Conservation (phyloP, 129 eudicot genomes). For the Flaveria linearis region DNA sequence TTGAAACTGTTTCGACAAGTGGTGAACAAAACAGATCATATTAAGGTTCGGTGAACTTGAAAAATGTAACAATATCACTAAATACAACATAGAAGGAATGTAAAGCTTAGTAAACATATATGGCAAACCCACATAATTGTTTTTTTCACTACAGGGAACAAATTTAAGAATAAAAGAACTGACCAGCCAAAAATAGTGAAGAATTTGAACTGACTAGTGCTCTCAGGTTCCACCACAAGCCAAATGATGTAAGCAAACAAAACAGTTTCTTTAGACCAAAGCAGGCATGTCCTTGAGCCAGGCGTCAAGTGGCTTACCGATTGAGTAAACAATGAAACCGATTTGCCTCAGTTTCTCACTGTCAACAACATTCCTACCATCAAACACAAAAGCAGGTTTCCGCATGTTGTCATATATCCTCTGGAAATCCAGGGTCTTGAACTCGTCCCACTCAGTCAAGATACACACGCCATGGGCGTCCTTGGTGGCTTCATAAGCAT, state of each 20-base stretch:
- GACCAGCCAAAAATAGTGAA: constrained; percentile 14
- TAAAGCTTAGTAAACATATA: constrained; percentile 39
- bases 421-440: constrained; percentile 73
- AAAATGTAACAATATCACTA: constrained; percentile 1
- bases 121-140: constrained; percentile 25
- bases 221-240: constrained; percentile 7
- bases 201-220: constrained; percentile 11
- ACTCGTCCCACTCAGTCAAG: constrained; percentile 91
- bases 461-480: constrained; percentile 81
- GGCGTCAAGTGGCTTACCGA: constrained; percentile 92
- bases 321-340: constrained; percentile 87
- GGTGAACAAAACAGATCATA: neutral
- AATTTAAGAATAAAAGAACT: constrained; percentile 21
- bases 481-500: constrained; percentile 82
- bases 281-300: constrained; percentile 98
- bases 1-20: neutral
- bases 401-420: constrained; percentile 80
- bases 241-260: neutral
- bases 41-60: neutral
- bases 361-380: constrained; percentile 74
- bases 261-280: constrained; percentile 41
- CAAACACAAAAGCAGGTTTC: constrained; percentile 86
- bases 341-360: constrained; percentile 66
- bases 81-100: constrained; percentile 38
- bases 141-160: constrained; percentile 29